Evolutionary conservation across 2,329 filamentous ascomycete species (phyloP).

Genomic region (Xylariales sp.): DNA sequence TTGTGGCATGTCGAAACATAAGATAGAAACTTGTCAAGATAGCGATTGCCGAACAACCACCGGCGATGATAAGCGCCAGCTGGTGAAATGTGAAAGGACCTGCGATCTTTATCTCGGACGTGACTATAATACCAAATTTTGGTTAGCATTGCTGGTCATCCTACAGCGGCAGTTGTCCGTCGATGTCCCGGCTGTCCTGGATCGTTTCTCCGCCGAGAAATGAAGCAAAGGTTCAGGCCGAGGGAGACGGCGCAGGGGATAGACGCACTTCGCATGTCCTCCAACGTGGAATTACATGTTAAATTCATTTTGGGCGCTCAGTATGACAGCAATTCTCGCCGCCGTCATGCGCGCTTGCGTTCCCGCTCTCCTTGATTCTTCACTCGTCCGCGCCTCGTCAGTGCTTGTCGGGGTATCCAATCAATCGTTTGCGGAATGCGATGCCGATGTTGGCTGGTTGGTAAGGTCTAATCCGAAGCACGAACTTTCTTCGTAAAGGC

Average conservation of each 20-base stretch:
- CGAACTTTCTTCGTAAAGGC: too few relatives aligned
- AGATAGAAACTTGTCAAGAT: conserved; percentile 51
- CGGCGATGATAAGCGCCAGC: conserved; percentile 48
- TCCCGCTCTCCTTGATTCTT: too few relatives aligned
- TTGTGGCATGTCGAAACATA: conserved; percentile 53
- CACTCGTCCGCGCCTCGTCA: background rate
- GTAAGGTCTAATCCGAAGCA: too few relatives aligned
- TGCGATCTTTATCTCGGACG: conserved; percentile 41
- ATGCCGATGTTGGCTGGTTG: too few relatives aligned
- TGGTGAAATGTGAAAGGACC: conserved; percentile 50
- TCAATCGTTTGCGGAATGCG: too few relatives aligned
- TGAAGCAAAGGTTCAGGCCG: too few relatives aligned
- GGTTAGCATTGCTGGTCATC: conserved; percentile 17
- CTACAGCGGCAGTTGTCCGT: too few relatives aligned
- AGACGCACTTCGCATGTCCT: conserved; percentile 27
- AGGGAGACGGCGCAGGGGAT: conserved; percentile 5
- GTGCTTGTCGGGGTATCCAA: too few relatives aligned
- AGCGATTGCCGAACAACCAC: conserved; percentile 43
- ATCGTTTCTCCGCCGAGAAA: too few relatives aligned
- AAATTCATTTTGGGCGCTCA: conserved; percentile 15
- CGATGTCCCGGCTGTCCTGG: too few relatives aligned
- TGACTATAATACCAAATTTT: conserved; percentile 27
- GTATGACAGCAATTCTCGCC: too few relatives aligned
- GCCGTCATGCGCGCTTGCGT: too few relatives aligned
- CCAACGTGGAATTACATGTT: conserved; percentile 29